Evolutionary conservation across 257 asterid genomes (phyloP).

Genomic region (Solanum piurae): DNA sequence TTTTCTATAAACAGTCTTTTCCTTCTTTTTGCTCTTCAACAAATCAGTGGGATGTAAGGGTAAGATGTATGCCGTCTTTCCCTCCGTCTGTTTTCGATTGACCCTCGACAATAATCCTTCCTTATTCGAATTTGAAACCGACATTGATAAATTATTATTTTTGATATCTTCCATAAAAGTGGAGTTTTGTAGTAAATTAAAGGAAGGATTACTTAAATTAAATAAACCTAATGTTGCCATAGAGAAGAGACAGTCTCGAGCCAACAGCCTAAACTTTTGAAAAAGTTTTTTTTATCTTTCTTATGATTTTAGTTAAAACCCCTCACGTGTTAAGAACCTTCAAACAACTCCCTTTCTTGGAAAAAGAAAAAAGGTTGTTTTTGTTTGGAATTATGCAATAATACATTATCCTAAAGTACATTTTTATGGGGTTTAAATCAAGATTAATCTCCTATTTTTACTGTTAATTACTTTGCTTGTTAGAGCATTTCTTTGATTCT

Average conservation of each 20-base stretch:
- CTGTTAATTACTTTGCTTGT: background rate
- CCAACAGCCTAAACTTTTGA: conserved; percentile 8
- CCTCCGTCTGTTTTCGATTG: too few species aligned
- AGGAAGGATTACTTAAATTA: background rate
- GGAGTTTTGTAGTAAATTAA: background rate
- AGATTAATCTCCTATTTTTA: background rate
- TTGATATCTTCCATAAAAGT: background rate
- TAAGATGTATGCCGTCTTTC: background rate
- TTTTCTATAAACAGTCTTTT: too few species aligned
- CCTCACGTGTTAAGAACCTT: background rate
- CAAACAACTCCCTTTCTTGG: background rate
- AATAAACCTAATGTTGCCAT: background rate
- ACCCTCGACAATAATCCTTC: too few species aligned
- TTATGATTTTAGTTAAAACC: background rate
- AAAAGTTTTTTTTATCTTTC: background rate
- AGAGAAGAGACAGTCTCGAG: conserved; percentile 9
- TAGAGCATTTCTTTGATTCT: background rate
- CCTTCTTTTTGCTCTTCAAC: too few species aligned
- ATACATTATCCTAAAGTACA: background rate
- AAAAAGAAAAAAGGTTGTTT: background rate
- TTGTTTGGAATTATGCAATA: background rate
- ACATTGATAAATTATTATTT: background rate
- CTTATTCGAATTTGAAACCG: too few species aligned
- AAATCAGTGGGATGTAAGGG: too few species aligned
- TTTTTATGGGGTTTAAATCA: background rate